Conservation (phyloP, 2,329 filamentous ascomycete species). For the Calcarisporium arbuscula region DNA sequence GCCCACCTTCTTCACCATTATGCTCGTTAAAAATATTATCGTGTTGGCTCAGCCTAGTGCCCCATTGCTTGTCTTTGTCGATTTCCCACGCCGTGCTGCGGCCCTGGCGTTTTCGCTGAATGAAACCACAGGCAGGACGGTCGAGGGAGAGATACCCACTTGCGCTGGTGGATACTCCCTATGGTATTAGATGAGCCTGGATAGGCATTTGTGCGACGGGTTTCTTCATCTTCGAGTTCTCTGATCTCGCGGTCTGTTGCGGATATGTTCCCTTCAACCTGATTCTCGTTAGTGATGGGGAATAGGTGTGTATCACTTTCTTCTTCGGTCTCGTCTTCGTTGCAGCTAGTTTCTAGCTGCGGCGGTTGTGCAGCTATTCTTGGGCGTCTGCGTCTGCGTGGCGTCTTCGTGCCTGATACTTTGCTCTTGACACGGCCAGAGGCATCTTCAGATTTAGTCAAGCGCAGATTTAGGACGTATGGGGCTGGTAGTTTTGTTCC, state of each 20-base stretch:
- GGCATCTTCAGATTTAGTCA: constrained; percentile 38
- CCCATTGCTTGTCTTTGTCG: constrained; percentile 1
- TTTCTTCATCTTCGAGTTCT: constrained; percentile 44
- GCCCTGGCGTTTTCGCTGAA: constrained; percentile 21
- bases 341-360: constrained; percentile 18
- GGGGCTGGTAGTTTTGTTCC: constrained; percentile 45
- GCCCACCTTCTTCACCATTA: not conserved
- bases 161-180: constrained; percentile 59
- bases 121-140: constrained; percentile 51
- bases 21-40: not conserved
- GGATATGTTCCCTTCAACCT: constrained; percentile 16
- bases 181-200: constrained; percentile 59
- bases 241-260: constrained; percentile 33
- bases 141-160: constrained; percentile 63
- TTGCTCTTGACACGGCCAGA: constrained; percentile 20
- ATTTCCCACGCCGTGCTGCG: constrained; percentile 10
- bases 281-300: constrained; percentile 10
- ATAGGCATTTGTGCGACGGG: constrained; percentile 59
- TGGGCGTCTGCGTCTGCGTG: constrained; percentile 9
- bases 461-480: constrained; percentile 50
- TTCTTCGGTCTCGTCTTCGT: constrained; percentile 9
- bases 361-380: not conserved
- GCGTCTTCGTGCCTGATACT: constrained; percentile 1
- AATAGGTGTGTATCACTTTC: constrained; percentile 15
- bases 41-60: not conserved